Evolutionary conservation across 1,284 basidiomycete genomes (phyloP), one percentile per base, ranked within the genome.

Genomic region (Sporisorium graminicola): DNA sequence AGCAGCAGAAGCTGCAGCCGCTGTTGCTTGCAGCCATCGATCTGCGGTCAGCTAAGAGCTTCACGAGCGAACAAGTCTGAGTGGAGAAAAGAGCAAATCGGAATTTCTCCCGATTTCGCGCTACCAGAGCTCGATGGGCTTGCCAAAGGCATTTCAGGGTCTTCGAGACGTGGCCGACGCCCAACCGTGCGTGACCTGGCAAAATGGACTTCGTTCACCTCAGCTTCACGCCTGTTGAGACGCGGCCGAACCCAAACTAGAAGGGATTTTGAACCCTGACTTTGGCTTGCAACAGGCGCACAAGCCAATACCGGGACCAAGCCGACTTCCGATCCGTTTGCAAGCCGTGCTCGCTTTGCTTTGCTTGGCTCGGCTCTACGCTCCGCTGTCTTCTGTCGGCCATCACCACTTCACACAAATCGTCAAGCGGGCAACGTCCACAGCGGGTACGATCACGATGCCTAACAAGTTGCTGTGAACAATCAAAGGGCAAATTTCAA

Each of bases 11-110:
- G 33, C 20, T 10, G 29, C 29, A 5, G 29, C 29, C 10, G 29
- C 5, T 31, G 14, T 13, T 40, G 4, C n/a, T 22, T 46, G 56
- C 57, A 49, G 22, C 49, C 51, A 57, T 57, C 63, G 64, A 66
- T 66, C 64, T 59, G 57, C 52, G 26, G 5, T 10, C 37, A 40
- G 37, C 37, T 18, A 40, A 40, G 37, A 20, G n/a, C n/a, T n/a
- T n/a, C n/a, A n/a, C n/a, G 40, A 43, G n/a, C 40, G 40, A 40
- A 3, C 35, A 13, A 37, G 5, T 40, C 5, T 18, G 37, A 40
- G 40, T 43, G 40, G 40, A 43, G 40, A 43, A 43, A 40, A 5
- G 2, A 12, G 37, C 18, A 40, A 40, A 40, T 40, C 37, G 37
- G 37, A 40, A 3, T n/a, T 40, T 43, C 37, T 37, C 35, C 35